Conservation (phyloP, 164 flowering plant genomes). For the Magnolia officinalis region DNA sequence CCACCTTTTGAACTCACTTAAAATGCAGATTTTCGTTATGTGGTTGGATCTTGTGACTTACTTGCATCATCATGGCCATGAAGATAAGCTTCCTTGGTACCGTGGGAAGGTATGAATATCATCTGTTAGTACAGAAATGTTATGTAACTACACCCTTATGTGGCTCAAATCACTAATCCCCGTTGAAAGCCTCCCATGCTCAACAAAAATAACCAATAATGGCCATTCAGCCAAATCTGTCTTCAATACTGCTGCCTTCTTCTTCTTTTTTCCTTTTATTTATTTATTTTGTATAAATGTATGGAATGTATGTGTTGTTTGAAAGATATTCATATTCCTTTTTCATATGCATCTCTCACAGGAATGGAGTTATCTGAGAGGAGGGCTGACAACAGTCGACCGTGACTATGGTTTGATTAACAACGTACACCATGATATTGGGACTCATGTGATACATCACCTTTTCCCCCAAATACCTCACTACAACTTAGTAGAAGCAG, state of each 20-base stretch:
- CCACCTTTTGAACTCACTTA: not conserved
- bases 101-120: slow-evolving; percentile 43
- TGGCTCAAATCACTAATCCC: too few species aligned
- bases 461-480: slow-evolving; percentile 67
- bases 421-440: slow-evolving; percentile 88
- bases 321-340: not conserved
- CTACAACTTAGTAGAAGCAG: slow-evolving; percentile 55
- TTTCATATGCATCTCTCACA: slow-evolving; percentile 14
- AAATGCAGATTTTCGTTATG: slow-evolving; percentile 45
- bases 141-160: not conserved
- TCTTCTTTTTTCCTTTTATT: too few species aligned
- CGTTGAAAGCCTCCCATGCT: too few species aligned
- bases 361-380: slow-evolving; percentile 95
- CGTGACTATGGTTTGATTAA: slow-evolving; percentile 83
- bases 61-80: slow-evolving; percentile 62
- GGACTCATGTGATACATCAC: slow-evolving; percentile 83
- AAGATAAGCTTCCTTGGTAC: slow-evolving; percentile 56
- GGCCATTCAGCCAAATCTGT: too few species aligned
- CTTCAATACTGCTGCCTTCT: too few species aligned
- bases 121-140: not conserved
- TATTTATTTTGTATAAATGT: too few species aligned
- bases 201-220: too few species aligned
- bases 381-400: slow-evolving; percentile 87
- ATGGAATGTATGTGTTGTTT: not conserved
- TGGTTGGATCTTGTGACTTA: slow-evolving; percentile 64